phyloP scores from a whole-genome alignment of 441 rosid genomes.

The Gossypium schwendimanii region DNA sequence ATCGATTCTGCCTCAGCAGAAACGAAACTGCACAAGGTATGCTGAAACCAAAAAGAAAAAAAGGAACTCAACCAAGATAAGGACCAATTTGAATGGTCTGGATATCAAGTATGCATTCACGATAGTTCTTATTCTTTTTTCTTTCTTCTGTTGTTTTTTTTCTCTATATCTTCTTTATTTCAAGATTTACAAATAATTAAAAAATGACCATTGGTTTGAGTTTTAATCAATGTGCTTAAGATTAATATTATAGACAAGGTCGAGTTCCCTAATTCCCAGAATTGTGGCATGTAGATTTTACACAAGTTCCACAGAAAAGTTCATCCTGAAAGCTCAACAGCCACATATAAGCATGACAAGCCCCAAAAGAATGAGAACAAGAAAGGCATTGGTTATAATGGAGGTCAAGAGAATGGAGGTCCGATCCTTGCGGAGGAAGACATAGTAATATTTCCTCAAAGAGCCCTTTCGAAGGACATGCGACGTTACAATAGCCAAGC shows the following conservation, averaged over 20 bases:
- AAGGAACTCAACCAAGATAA: not conserved
- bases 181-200: not conserved
- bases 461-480: slow-evolving; percentile 22
- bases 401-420: slow-evolving; percentile 24
- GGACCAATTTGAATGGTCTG: slow-evolving; percentile 5
- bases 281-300: slow-evolving; percentile 42
- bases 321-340: slow-evolving; percentile 60
- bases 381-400: slow-evolving; percentile 23
- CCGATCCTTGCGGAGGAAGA: slow-evolving; percentile 33
- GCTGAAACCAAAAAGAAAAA: not conserved
- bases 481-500: slow-evolving; percentile 41
- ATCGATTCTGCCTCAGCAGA: slow-evolving; percentile 49
- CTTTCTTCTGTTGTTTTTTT: not conserved
- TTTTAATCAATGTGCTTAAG: not conserved
- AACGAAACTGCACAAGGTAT: slow-evolving; percentile 61
- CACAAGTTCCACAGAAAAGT: slow-evolving; percentile 76
- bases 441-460: slow-evolving; percentile 29
- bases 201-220: not conserved
- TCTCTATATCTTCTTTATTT: not conserved
- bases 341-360: slow-evolving; percentile 32
- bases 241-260: not conserved
- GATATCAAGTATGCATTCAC: not conserved
- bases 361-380: slow-evolving; percentile 34
- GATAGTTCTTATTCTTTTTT: not conserved
- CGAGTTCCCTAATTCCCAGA: not conserved